phyloP scores from a whole-genome alignment of 1,284 basidiomycete genomes.

The Hortiboletus rubellus region DNA sequence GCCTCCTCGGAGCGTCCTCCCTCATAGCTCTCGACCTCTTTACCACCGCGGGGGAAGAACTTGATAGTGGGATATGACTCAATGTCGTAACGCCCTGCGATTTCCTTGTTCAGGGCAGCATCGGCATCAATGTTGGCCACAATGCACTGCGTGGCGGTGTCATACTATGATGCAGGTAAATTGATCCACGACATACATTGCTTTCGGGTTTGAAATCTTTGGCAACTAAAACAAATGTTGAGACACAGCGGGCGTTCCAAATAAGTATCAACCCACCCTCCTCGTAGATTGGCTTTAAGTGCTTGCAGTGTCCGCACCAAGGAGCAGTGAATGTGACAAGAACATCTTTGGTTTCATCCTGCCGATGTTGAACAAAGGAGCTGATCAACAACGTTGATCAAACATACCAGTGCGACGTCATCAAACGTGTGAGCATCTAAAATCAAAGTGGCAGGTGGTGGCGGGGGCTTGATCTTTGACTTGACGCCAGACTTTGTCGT shows the following conservation, averaged over 20 bases:
- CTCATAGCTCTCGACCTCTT: slow-evolving; percentile 66
- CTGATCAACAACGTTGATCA: neutral
- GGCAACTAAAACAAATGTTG: slow-evolving; percentile 53
- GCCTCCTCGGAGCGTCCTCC: slow-evolving; percentile 66
- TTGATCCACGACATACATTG: slow-evolving; percentile 49
- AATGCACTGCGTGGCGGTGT: slow-evolving; percentile 58
- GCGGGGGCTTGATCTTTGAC: slow-evolving; percentile 82
- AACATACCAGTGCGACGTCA: slow-evolving; percentile 64
- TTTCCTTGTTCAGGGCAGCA: slow-evolving; percentile 72
- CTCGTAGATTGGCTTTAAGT: slow-evolving; percentile 85
- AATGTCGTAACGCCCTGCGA: slow-evolving; percentile 77
- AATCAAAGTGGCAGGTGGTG: slow-evolving; percentile 71
- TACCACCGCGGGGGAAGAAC: slow-evolving; percentile 82
- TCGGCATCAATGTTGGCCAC: slow-evolving; percentile 93
- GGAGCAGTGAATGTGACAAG: slow-evolving; percentile 91
- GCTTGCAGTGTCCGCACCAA: slow-evolving; percentile 90
- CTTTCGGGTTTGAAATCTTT: slow-evolving; percentile 75
- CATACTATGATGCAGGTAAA: slow-evolving; percentile 1
- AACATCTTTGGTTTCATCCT: slow-evolving; percentile 80
- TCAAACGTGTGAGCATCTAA: slow-evolving; percentile 77
- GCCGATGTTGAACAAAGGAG: slow-evolving; percentile 7
- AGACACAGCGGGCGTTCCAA: neutral
- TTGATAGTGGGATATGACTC: slow-evolving; percentile 88
- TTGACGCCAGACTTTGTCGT: slow-evolving; percentile 76
- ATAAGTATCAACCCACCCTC: slow-evolving; percentile 41